phyloP scores from a whole-genome alignment of 169 alveolate species.

The Babesia microti region DNA sequence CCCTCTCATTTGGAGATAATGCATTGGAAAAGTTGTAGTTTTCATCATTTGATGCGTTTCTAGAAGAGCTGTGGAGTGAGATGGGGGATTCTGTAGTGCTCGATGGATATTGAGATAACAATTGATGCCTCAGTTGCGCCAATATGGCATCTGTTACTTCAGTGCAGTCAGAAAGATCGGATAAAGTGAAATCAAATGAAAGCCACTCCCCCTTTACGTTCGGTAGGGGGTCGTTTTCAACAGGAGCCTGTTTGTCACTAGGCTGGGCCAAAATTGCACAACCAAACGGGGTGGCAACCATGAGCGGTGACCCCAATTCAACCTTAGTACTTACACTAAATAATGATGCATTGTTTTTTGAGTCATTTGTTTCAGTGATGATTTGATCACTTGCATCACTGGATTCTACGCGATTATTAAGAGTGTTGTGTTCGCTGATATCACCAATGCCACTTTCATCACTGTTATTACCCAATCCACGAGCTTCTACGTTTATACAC shows the following conservation, averaged over 20 bases:
- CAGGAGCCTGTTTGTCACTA: slow-evolving; percentile 8
- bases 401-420: no score
- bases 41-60: background rate
- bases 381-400: slow-evolving; percentile 10
- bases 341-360: no score
- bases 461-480: background rate
- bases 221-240: slow-evolving; percentile 5
- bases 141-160: slow-evolving; percentile 38
- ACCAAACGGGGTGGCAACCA: slow-evolving; percentile 43
- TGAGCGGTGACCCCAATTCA: slow-evolving; percentile 32
- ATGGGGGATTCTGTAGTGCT: slow-evolving; percentile 9
- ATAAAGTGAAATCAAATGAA: slow-evolving; percentile 27
- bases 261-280: slow-evolving; percentile 31
- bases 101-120: slow-evolving; percentile 16
- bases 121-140: slow-evolving; percentile 11
- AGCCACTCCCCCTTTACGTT: no score
- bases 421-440: no score
- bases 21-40: background rate
- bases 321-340: slow-evolving; percentile 23
- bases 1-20: slow-evolving; percentile 1
- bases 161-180: slow-evolving; percentile 44
- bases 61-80: slow-evolving; percentile 1
- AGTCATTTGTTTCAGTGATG: slow-evolving; percentile 34
- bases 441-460: slow-evolving; percentile 19
- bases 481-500: slow-evolving; percentile 11